Evolutionary conservation across 768 basidiomycete species (phyloP).

Genomic region (Tulasnella sp.): DNA sequence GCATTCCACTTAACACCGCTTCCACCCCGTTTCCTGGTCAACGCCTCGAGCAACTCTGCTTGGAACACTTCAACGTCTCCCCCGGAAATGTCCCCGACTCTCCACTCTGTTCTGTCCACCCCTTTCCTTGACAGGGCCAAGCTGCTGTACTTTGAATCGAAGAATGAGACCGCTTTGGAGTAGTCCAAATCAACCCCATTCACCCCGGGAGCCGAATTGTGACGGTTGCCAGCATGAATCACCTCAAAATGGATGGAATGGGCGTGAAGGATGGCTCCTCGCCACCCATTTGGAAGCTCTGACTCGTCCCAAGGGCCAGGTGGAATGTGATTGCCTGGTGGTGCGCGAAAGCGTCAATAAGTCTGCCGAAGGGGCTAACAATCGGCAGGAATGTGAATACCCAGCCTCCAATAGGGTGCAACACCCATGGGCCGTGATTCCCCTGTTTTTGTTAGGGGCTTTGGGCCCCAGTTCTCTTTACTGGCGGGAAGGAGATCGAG

Average conservation of each 20-base stretch:
- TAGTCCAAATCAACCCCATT: slow-evolving; percentile 4
- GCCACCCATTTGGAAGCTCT: slow-evolving; percentile 1
- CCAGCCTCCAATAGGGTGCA: background rate
- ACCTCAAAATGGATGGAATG: background rate
- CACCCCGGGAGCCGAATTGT: background rate
- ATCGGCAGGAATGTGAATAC: background rate
- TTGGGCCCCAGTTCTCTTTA: background rate
- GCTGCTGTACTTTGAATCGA: slow-evolving; percentile 6
- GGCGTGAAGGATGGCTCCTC: background rate
- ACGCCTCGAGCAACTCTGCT: background rate
- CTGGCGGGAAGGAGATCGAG: background rate
- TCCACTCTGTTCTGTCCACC: background rate
- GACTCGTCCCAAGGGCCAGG: background rate
- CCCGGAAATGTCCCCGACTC: background rate
- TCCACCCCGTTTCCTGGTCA: background rate
- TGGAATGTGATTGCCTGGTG: background rate
- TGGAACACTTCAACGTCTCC: background rate
- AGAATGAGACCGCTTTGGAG: background rate
- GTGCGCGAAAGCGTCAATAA: background rate
- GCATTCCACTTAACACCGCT: background rate
- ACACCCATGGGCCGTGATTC: background rate
- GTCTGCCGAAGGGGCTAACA: background rate
- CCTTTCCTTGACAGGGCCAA: background rate
- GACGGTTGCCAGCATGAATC: slow-evolving; percentile 12
- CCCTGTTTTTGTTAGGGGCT: background rate